Evolutionary conservation across 805 yeast genomes (phyloP).

Genomic region (Komagataella phaffii): DNA sequence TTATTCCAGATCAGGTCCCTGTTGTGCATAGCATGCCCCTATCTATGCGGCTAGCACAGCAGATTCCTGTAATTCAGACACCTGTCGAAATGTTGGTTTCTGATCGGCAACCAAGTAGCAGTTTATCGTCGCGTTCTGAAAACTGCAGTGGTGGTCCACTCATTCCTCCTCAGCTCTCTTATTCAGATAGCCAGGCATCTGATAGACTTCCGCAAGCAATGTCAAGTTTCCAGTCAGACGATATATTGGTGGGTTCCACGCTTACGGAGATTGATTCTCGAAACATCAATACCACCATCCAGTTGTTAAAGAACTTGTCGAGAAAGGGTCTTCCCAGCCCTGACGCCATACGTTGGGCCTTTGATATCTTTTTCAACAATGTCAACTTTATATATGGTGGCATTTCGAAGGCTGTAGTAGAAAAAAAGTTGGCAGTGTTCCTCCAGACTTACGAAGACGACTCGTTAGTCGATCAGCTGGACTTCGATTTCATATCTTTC

Average conservation of each 20-base stretch:
- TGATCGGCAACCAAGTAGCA: background rate
- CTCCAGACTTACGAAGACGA: background rate
- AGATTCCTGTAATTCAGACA: background rate
- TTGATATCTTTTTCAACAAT: background rate
- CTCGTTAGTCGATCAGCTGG: background rate
- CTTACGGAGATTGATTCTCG: background rate
- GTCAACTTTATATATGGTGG: background rate
- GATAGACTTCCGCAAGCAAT: background rate
- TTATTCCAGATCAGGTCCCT: background rate
- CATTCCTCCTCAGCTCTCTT: background rate
- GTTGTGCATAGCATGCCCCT: background rate
- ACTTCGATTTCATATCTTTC: background rate
- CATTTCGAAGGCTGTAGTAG: background rate
- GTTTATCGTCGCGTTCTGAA: background rate
- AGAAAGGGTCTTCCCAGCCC: background rate
- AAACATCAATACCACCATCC: background rate
- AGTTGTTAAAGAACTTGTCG: background rate
- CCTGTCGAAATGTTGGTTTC: background rate
- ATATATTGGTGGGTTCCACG: background rate
- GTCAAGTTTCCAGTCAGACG: background rate
- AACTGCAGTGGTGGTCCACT: background rate
- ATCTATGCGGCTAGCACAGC: background rate
- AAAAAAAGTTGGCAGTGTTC: background rate
- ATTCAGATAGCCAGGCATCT: background rate
- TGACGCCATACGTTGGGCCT: background rate